phyloP scores from a whole-genome alignment of 169 alveolate genomes.

The Plasmodium sp. region DNA sequence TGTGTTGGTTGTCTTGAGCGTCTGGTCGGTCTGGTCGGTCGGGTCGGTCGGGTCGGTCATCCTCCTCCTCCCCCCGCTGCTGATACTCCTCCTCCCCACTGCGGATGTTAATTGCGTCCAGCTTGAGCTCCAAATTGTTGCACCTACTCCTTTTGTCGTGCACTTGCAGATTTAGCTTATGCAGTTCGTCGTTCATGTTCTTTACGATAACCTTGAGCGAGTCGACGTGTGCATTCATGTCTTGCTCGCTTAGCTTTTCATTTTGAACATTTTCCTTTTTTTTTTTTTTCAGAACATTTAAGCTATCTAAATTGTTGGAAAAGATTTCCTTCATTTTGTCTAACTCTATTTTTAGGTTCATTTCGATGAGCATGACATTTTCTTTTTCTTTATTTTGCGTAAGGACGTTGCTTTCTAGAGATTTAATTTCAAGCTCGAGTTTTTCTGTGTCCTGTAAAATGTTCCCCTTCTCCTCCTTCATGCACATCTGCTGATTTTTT shows the following conservation, averaged over 20 bases:
- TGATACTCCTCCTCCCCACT: background rate
- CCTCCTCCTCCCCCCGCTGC: background rate
- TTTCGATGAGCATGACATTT: slow-evolving; percentile 52
- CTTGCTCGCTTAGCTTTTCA: slow-evolving; percentile 64
- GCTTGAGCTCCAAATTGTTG: slow-evolving; percentile 40
- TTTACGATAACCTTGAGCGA: slow-evolving; percentile 40
- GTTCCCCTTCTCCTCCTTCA: slow-evolving; percentile 25
- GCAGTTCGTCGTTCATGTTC: slow-evolving; percentile 60
- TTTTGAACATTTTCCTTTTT: slow-evolving; percentile 11
- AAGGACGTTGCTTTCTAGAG: slow-evolving; percentile 28
- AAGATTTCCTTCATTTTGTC: slow-evolving; percentile 36
- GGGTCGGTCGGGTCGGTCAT: background rate
- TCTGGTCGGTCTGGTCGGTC: background rate
- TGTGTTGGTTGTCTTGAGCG: slow-evolving; percentile 2
- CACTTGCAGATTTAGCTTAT: slow-evolving; percentile 34
- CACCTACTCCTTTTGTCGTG: slow-evolving; percentile 48
- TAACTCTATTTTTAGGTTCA: slow-evolving; percentile 57
- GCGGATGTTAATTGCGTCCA: background rate
- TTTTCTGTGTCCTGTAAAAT: slow-evolving; percentile 3
- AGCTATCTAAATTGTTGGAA: slow-evolving; percentile 45
- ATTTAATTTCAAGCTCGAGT: slow-evolving; percentile 48
- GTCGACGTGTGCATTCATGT: slow-evolving; percentile 43
- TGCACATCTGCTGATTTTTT: slow-evolving; percentile 18
- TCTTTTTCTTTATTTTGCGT: slow-evolving; percentile 65
- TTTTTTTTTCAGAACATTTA: slow-evolving; percentile 18